Base-by-base conservation (phyloP, 1,284 basidiomycete genomes). In the Fomitopsis betulina region DNA sequence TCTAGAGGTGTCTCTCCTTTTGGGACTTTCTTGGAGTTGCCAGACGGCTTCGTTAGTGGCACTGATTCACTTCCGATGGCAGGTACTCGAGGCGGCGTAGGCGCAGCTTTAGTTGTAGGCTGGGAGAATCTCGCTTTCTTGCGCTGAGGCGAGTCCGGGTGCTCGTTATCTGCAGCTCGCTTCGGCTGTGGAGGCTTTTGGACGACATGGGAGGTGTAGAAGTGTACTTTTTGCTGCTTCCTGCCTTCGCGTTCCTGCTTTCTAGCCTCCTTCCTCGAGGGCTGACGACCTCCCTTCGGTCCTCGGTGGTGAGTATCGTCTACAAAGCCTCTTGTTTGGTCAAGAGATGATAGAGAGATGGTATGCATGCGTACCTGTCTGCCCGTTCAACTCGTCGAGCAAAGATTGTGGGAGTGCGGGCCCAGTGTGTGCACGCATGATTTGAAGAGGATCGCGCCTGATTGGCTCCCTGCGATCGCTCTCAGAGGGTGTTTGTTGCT, bases 181-280 rank as follows among this genome's bases (percentile, higher is more conserved):
- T 70, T 77, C 2, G 50, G 6, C 54, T 25, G 6, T 33, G 53
- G 27, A 4, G n/a, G 23, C 57, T 54, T 2, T 38, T 10, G 59
- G 21, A 47, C 59, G 64, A 56, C 55, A 32, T 60, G 45, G 10
- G 67, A 60, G 2, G 77, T 75, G 67, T 84, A 86, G 67, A 80
- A 81, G 38, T 78, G 74, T 0, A 83, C 83, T 63, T 83, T 87
- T 51, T 79, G 79, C 65, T 81, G 77, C 68, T 89, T 91, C 55
- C 76, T 76, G 49, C 76, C 77, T 2, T 75, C 63, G 32, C 89
- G 78, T 17, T 79, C 81, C 63, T 84, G 78, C 69, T 87, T 91
- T 39, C 90, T 74, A 10, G 79, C 70, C 53, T 89, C 87, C 69
- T 87, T 91, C 47, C 87, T 78, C 45, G 80, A 78, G 33, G 70